Evolutionary conservation across 495 filamentous ascomycete species (phyloP).

Genomic region (Neurospora sp.): DNA sequence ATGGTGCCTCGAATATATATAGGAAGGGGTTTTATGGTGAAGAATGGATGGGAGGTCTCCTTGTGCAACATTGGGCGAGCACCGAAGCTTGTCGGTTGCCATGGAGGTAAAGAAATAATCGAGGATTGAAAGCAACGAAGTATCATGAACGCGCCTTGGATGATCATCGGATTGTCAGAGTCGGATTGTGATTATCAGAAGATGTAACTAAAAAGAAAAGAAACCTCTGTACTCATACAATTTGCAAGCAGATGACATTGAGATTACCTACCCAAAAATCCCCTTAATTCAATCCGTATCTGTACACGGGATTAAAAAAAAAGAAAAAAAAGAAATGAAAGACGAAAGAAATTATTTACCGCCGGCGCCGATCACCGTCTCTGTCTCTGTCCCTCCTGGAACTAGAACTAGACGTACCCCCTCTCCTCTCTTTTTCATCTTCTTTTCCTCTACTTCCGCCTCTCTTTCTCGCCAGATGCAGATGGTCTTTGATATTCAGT

Average conservation of each 20-base stretch:
- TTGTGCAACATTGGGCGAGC: neutral
- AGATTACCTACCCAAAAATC: neutral
- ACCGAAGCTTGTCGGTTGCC: neutral
- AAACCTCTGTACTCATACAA: neutral
- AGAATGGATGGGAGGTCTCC: neutral
- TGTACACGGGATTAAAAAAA: neutral
- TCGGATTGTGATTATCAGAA: neutral
- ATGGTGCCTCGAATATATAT: neutral
- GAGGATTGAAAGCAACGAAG: neutral
- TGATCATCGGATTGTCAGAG: neutral
- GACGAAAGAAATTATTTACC: neutral
- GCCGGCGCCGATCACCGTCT: neutral
- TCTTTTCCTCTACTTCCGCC: neutral
- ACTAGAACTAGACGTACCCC: neutral
- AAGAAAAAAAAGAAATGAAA: neutral
- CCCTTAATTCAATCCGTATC: neutral
- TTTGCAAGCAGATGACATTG: too few species aligned
- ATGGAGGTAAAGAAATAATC: neutral
- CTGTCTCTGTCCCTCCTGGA: neutral
- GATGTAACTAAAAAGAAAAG: neutral
- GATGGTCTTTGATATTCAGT: neutral
- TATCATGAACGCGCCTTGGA: too few species aligned
- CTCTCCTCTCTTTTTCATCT: neutral
- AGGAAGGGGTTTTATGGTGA: too few species aligned
- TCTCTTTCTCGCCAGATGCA: neutral